Evolutionary conservation across 805 yeast species (phyloP), one percentile per base, ranked within the genome.

Genomic region (Kodamaea leandrae): DNA sequence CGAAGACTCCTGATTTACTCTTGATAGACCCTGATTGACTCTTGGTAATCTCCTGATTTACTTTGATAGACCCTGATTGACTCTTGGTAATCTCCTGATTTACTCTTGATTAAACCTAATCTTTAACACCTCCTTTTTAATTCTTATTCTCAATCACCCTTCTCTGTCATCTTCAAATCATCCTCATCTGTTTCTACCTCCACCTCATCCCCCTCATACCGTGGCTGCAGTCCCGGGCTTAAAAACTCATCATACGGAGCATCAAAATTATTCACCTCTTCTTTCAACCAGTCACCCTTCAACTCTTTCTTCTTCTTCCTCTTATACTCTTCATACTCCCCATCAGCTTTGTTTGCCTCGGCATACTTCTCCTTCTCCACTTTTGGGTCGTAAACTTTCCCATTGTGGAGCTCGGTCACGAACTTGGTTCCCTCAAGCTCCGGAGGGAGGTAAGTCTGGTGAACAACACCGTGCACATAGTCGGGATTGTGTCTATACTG

Each of bases 401-500:
- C 90, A 17, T 83, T 60, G 55, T 82, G 86, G 6, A 67, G 53
- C 1, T 77, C 78, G 10, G 68, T 76, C 35, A 85, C 63, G 50
- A 87, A 78, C 39, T 63, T 66, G 28, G 69, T 45, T 3, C 52
- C 53, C 7, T 53, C 48, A 3, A 85, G 55, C 18, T 72, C 82
- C 6, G 71, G 66, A 0, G 97, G 98, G 53, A 91, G 67, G 55
- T 86, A 88, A 9, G 71, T 74, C 59, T 93, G 99, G 30, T 66
- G 57, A 4, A 86, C 93, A 39, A 66, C 58, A 0, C 98, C 98
- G 42, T 81, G 78, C 34, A 66, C 64, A 58, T 58, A 95, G 48
- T 79, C 74, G 0, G 99, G 99, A 51, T 89, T 89, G 61, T 93
- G 95, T 60, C 88, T 87, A 64, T 93, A 93, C 12, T 80, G 82